Conservation (phyloP, 2,329 filamentous ascomycete species). For the Aspergillus niger region DNA sequence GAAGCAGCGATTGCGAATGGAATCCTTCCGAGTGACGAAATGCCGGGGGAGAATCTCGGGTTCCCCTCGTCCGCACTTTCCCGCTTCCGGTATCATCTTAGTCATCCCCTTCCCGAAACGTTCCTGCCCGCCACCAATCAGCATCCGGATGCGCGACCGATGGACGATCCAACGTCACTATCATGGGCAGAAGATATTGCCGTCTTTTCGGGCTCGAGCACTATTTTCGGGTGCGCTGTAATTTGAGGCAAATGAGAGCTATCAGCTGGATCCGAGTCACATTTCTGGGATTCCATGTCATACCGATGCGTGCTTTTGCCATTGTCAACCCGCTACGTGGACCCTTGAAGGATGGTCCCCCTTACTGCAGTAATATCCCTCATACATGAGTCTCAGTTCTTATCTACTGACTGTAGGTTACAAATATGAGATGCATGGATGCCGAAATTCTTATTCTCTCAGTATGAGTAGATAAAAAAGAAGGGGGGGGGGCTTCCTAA, state of each 20-base stretch:
- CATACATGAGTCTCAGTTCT: neutral
- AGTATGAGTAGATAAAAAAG: neutral
- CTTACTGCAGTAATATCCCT: neutral
- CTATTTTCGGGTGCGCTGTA: constrained; percentile 9
- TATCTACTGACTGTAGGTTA: neutral
- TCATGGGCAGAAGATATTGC: constrained; percentile 38
- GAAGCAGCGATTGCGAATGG: neutral
- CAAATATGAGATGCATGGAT: neutral
- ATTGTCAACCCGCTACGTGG: neutral
- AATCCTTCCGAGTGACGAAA: constrained; percentile 24
- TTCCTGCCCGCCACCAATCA: constrained; percentile 31
- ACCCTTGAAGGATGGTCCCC: no score
- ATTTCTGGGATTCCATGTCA: neutral
- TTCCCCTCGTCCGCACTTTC: constrained; percentile 12
- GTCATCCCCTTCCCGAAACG: constrained; percentile 23
- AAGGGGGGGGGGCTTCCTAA: neutral
- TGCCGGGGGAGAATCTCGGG: constrained; percentile 18
- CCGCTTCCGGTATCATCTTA: constrained; percentile 14
- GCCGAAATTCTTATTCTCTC: neutral
- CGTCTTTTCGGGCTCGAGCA: constrained; percentile 24
- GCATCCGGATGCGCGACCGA: constrained; percentile 7
- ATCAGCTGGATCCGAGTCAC: neutral
- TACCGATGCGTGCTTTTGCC: neutral
- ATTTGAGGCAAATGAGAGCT: neutral
- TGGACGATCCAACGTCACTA: constrained; percentile 26